Evolutionary conservation across 805 yeast species (phyloP).

Genomic region (Nakazawaea sp.): DNA sequence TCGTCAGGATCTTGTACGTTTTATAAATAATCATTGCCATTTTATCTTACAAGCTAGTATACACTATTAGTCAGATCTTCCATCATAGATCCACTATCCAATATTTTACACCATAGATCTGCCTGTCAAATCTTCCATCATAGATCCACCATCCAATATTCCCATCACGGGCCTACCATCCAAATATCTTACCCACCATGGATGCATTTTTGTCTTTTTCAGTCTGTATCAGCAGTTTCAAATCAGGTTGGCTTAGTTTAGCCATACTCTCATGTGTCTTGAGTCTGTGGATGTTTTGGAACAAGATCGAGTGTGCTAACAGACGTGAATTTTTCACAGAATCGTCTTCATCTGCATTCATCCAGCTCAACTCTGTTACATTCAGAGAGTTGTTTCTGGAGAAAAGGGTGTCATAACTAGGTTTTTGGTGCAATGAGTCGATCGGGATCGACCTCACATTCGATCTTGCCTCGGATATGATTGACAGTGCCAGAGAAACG

Average conservation of each 20-base stretch:
- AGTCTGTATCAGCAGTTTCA: no score
- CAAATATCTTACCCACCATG: slow-evolving; percentile 4
- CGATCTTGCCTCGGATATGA: no score
- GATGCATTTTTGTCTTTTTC: not conserved
- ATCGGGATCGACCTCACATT: no score
- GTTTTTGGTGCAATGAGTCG: slow-evolving; percentile 1
- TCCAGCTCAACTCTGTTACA: slow-evolving; percentile 43
- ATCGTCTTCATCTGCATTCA: slow-evolving; percentile 34
- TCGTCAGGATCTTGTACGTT: no score
- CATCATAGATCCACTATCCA: no score
- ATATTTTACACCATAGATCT: no score
- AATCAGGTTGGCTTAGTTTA: slow-evolving; percentile 1
- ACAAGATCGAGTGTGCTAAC: slow-evolving; percentile 5
- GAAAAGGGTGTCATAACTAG: slow-evolving; percentile 29
- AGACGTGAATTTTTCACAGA: slow-evolving; percentile 5
- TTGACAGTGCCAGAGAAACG: no score
- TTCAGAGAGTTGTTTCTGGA: slow-evolving; percentile 23
- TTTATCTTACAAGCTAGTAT: no score
- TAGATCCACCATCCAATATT: no score
- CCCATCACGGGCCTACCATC: slow-evolving; percentile 4
- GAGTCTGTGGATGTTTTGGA: slow-evolving; percentile 2
- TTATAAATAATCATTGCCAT: no score
- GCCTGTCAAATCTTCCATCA: no score
- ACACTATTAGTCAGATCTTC: no score
- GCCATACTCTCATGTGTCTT: not conserved